Evolutionary conservation across 108 stramenopile species (phyloP).

Genomic region (Fistulifera pelliculosa): DNA sequence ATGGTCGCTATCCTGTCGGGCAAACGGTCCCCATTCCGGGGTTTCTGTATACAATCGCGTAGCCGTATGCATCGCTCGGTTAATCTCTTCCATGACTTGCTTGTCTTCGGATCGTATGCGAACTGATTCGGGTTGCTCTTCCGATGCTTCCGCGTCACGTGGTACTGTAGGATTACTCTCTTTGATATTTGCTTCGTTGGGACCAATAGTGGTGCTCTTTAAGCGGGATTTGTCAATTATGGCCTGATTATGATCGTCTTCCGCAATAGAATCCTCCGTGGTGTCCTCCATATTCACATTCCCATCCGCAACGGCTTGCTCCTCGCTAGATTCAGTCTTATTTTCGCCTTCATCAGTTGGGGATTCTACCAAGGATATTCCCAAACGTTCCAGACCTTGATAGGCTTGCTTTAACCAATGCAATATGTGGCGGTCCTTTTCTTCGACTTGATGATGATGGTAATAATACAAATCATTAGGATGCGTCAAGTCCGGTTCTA

Average conservation of each 20-base stretch:
- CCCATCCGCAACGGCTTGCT: not conserved
- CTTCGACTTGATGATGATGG: not conserved
- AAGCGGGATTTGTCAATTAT: not conserved
- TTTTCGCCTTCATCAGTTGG: conserved; percentile 8
- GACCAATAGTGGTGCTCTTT: not conserved
- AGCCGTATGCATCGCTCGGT: conserved; percentile 1
- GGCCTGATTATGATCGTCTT: conserved; percentile 2
- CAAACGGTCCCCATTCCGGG: not conserved
- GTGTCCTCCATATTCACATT: conserved; percentile 1
- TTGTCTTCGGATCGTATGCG: conserved; percentile 31
- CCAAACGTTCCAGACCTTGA: conserved; percentile 27
- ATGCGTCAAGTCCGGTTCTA: conserved; percentile 7
- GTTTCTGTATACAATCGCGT: not conserved
- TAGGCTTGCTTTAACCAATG: conserved; percentile 21
- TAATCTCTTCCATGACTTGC: conserved; percentile 21
- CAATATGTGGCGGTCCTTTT: not conserved
- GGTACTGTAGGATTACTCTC: not conserved
- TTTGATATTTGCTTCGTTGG: not conserved
- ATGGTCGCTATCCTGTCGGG: not conserved
- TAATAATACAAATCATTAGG: not conserved
- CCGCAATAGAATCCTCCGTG: not conserved
- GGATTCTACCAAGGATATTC: conserved; percentile 32
- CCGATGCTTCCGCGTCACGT: not conserved
- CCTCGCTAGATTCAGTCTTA: not conserved
- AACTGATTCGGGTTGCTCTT: not conserved